A percentile compares a stretch with the other conserved stretches of the same genome.
Conservation (phyloP, 371 early-diverging fungal species). For the Actinomortierella ambigua region DNA sequence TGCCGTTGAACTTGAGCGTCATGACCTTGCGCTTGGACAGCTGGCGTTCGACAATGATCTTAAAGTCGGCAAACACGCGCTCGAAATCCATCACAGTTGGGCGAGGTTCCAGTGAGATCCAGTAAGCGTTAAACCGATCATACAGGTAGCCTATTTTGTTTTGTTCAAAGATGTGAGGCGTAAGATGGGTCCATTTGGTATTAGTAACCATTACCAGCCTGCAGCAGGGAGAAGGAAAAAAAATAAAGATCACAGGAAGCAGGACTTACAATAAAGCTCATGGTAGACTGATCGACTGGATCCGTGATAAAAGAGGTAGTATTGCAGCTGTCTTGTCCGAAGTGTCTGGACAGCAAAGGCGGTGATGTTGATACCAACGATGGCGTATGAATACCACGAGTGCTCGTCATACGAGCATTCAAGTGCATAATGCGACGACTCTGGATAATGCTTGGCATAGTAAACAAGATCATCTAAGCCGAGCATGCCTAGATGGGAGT, state of each 20-base stretch:
- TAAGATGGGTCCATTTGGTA: no score
- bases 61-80: conserved; percentile 63
- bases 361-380: conserved; percentile 85
- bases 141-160: conserved; percentile 63
- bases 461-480: conserved; percentile 79
- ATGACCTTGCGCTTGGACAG: conserved; percentile 33
- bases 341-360: conserved; percentile 67
- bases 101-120: conserved; percentile 63
- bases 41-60: conserved; percentile 35
- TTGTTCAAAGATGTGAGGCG: neutral
- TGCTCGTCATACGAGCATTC: conserved; percentile 56
- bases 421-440: conserved; percentile 56
- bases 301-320: conserved; percentile 66
- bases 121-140: conserved; percentile 68
- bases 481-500: conserved; percentile 54
- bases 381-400: conserved; percentile 78
- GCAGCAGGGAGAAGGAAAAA: neutral
- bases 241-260: neutral
- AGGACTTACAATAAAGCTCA: conserved; percentile 74
- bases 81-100: conserved; percentile 81
- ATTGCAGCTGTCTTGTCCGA: conserved; percentile 69
- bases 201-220: neutral
- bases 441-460: conserved; percentile 65
- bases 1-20: conserved; percentile 29
- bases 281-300: conserved; percentile 56